These are phyloP conservation scores for Rhodotorula paludigena DNA, from an alignment of 768 basidiomycete genomes.

Conservation along the genomic window DNA sequence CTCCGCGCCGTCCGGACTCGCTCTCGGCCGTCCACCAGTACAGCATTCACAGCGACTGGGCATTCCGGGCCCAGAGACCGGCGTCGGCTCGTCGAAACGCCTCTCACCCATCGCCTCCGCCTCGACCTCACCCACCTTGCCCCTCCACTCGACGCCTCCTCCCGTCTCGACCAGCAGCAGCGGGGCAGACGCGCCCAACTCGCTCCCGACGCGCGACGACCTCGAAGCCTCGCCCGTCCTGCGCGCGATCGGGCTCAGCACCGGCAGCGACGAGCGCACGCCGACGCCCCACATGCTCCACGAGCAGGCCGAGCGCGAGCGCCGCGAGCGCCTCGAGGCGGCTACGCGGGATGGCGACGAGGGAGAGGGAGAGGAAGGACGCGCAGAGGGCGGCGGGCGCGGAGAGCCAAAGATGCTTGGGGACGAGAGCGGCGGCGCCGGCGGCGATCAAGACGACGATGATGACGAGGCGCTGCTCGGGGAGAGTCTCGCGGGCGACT, in stretches of 20 bases:
- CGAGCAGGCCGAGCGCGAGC: slow-evolving; percentile 1
- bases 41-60: not conserved
- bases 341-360: not conserved
- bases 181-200: not conserved
- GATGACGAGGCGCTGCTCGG: slow-evolving; percentile 16
- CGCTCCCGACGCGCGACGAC: not conserved
- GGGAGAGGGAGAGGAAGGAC: too few species aligned
- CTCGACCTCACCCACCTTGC: not conserved
- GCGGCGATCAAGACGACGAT: not conserved
- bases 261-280: slow-evolving; percentile 4
- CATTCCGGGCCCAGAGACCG: not conserved
- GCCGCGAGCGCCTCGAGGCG: not conserved
- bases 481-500: not conserved
- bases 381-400: not conserved
- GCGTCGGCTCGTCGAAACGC: not conserved
- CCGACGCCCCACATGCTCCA: not conserved
- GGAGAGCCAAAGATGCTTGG: not conserved
- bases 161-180: too few species aligned
- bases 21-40: not conserved
- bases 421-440: slow-evolving; percentile 5
- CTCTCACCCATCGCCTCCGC: not conserved
- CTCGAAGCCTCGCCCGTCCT: slow-evolving; percentile 7
- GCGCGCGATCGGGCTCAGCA: slow-evolving; percentile 1
- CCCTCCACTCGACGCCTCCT: not conserved
- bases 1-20: not conserved